These are phyloP conservation scores for Corylus americana DNA, from an alignment of 306 rosid species.

Conservation along the genomic window DNA sequence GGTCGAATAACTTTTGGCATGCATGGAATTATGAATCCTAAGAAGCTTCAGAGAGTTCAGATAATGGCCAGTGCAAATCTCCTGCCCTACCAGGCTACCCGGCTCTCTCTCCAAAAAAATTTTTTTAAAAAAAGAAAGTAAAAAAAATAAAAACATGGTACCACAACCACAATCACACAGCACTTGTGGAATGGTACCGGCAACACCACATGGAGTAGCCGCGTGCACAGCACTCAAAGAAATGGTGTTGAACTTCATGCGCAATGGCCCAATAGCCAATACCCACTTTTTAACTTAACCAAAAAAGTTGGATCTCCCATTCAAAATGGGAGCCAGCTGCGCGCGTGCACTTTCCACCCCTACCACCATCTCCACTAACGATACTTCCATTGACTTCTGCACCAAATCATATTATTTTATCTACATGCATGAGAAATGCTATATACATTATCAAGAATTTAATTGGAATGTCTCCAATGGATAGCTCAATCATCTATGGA, in stretches of 20 bases:
- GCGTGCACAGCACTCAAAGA: conserved; percentile 35
- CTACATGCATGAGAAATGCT: no score
- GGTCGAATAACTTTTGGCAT: no score
- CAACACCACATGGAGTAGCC: conserved; percentile 26
- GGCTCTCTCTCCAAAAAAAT: no score
- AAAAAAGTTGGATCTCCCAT: conserved; percentile 14
- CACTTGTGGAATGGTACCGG: conserved; percentile 14
- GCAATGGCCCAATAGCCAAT: not conserved
- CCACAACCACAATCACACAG: not conserved
- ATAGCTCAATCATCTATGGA: no score
- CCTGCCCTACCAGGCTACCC: no score
- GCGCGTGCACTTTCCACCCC: conserved; percentile 23
- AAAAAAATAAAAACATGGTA: not conserved
- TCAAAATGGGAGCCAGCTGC: conserved; percentile 46
- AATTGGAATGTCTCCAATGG: no score
- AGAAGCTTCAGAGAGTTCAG: no score
- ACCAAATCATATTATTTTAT: not conserved
- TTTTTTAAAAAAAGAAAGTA: no score
- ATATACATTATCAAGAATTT: no score
- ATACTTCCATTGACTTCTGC: conserved; percentile 23
- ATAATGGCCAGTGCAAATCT: no score
- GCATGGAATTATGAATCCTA: no score
- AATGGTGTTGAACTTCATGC: conserved; percentile 21
- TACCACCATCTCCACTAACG: not conserved
- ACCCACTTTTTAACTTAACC: conserved; percentile 24